Conservation (phyloP, 106 monocot species). For the Allium sativum region DNA sequence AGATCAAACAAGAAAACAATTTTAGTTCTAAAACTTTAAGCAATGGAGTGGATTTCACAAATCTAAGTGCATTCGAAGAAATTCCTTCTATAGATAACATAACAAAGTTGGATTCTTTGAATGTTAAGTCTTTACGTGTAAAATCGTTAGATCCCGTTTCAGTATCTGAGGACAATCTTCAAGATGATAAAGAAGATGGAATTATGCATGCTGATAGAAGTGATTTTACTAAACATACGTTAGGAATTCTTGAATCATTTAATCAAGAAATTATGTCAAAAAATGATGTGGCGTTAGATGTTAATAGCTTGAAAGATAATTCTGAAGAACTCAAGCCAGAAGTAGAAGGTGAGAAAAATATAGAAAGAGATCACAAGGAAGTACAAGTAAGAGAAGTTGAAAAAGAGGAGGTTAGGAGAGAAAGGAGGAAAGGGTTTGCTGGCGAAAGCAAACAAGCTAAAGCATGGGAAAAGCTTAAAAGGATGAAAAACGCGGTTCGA, state of each 20-base stretch:
- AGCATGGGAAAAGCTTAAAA: conserved; percentile 40
- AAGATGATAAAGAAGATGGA: conserved; percentile 6
- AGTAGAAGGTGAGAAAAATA: conserved; percentile 7
- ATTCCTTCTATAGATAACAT: conserved; percentile 7
- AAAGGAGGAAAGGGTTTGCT: conserved; percentile 65
- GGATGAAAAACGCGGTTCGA: conserved; percentile 39
- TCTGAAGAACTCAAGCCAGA: conserved; percentile 1
- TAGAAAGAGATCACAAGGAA: conserved; percentile 21
- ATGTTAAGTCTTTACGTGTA: too few relatives aligned
- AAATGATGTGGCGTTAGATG: conserved; percentile 6
- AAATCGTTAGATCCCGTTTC: background rate
- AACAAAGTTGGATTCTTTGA: conserved; percentile 5
- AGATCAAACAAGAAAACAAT: too few relatives aligned
- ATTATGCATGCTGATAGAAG: conserved; percentile 5
- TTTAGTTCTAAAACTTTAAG: background rate
- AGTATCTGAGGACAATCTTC: conserved; percentile 8
- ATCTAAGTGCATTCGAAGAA: background rate
- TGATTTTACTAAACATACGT: background rate
- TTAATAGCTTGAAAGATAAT: conserved; percentile 8
- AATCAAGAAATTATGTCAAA: conserved; percentile 11
- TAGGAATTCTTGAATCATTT: conserved; percentile 4
- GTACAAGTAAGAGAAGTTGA: conserved; percentile 28
- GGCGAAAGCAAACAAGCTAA: conserved; percentile 31
- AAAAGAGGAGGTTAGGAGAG: conserved; percentile 72
- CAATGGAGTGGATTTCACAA: conserved; percentile 2